Percentiles rank a stretch among this genome's conserved stretches.
These are phyloP conservation scores for Curvularia sp. DNA, from an alignment of 2,329 filamentous ascomycete genomes.

Conservation along the genomic window DNA sequence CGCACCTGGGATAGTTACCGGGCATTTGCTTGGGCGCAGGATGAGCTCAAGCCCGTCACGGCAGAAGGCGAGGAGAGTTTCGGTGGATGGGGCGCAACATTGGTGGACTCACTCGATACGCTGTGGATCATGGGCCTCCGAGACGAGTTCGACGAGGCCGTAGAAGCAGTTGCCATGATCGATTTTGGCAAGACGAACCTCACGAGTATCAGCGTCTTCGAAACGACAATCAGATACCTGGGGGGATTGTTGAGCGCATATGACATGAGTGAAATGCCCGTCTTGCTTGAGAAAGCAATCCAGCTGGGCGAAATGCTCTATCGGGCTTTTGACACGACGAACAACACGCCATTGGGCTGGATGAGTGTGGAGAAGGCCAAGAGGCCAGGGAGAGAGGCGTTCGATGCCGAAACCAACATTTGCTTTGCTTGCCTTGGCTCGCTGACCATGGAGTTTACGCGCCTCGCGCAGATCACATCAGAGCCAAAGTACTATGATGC, in stretches of 20 bases:
- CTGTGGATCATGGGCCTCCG: slow-evolving; percentile 59
- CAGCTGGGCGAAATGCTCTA: slow-evolving; percentile 54
- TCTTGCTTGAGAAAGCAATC: slow-evolving; percentile 47
- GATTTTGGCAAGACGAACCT: slow-evolving; percentile 53
- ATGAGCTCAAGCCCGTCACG: slow-evolving; percentile 55
- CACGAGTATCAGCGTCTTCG: slow-evolving; percentile 58
- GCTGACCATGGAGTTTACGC: slow-evolving; percentile 52
- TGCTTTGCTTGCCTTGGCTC: slow-evolving; percentile 58
- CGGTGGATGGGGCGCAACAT: slow-evolving; percentile 57
- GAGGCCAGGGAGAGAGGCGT: slow-evolving; percentile 28
- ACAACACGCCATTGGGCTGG: slow-evolving; percentile 54
- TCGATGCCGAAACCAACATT: slow-evolving; percentile 50
- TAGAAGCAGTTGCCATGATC: slow-evolving; percentile 53
- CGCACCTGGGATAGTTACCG: slow-evolving; percentile 55
- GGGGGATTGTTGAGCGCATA: slow-evolving; percentile 49
- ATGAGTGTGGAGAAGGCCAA: slow-evolving; percentile 51
- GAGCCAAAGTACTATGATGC: slow-evolving; percentile 49
- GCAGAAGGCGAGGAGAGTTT: slow-evolving; percentile 51
- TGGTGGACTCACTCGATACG: slow-evolving; percentile 57
- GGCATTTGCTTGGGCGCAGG: slow-evolving; percentile 54
- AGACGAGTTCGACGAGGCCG: slow-evolving; percentile 56
- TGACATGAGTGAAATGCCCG: slow-evolving; percentile 45
- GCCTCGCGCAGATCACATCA: slow-evolving; percentile 47
- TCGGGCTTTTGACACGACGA: slow-evolving; percentile 56
- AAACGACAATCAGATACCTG: slow-evolving; percentile 56